These are phyloP conservation scores for Alternaria sp. DNA, from an alignment of 2,329 filamentous ascomycete genomes.

Conservation along the genomic window DNA sequence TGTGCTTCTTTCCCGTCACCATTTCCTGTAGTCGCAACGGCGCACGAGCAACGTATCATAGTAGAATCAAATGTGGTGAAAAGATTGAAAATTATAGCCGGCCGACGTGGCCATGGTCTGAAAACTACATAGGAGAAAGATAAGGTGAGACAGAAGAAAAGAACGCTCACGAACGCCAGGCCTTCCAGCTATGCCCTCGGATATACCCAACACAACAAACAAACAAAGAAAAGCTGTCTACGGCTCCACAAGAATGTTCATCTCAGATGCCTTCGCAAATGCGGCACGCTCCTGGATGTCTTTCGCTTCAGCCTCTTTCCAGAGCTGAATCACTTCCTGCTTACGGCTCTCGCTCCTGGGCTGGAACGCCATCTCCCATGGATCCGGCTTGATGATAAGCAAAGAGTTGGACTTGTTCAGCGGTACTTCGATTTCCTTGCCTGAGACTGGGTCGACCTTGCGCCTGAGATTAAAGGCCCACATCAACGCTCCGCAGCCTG, in stretches of 20 bases:
- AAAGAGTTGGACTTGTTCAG: slow-evolving; percentile 63
- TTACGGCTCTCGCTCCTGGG: slow-evolving; percentile 56
- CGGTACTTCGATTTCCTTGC: slow-evolving; percentile 54
- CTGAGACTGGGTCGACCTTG: slow-evolving; percentile 57
- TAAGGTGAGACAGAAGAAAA: neutral
- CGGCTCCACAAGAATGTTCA: slow-evolving; percentile 15
- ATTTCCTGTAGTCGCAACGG: neutral
- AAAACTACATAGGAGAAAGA: neutral
- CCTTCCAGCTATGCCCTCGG: slow-evolving; percentile 5
- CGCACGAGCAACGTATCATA: neutral
- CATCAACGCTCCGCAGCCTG: slow-evolving; percentile 60
- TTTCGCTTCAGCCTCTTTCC: slow-evolving; percentile 48
- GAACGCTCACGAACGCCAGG: slow-evolving; percentile 8
- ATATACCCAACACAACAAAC: slow-evolving; percentile 1
- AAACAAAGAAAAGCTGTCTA: slow-evolving; percentile 1
- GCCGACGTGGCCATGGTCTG: neutral
- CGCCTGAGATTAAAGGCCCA: slow-evolving; percentile 59
- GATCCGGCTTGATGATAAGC: slow-evolving; percentile 66
- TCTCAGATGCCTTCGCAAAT: slow-evolving; percentile 43
- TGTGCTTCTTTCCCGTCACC: neutral
- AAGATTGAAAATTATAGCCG: neutral
- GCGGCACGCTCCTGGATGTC: slow-evolving; percentile 47
- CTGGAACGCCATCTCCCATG: slow-evolving; percentile 64
- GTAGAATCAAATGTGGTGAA: neutral
- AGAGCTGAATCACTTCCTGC: slow-evolving; percentile 39